A percentile compares a stretch with the other conserved stretches of the same genome.
Evolutionary conservation across 192 early-diverging fungal species (phyloP).

Genomic region (Gamsiella multidivaricata): DNA sequence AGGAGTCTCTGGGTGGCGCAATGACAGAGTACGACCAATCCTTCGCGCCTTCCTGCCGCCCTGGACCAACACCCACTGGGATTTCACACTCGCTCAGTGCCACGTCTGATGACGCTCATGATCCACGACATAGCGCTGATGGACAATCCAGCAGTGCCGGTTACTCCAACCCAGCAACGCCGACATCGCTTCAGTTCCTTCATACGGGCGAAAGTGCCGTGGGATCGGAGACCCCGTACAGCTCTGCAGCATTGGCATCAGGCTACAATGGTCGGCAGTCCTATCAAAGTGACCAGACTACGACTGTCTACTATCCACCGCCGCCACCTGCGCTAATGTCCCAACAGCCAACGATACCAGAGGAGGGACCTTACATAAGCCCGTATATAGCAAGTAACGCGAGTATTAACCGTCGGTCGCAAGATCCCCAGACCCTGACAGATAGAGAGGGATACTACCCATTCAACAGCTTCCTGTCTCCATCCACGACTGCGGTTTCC

Average conservation of each 20-base stretch:
- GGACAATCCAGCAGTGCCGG: background rate
- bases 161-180: conserved; percentile 13
- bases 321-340: background rate
- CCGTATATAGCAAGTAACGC: background rate
- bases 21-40: no score
- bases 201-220: background rate
- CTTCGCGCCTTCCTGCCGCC: no score
- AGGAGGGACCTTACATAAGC: background rate
- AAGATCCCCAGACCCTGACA: conserved; percentile 12
- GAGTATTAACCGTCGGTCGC: background rate
- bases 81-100: no score
- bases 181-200: conserved; percentile 27
- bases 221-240: background rate
- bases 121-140: conserved; percentile 3
- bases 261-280: conserved; percentile 10
- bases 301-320: conserved; percentile 20
- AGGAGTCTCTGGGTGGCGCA: no score
- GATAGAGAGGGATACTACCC: background rate
- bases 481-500: background rate
- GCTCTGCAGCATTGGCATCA: background rate
- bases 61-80: no score
- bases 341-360: background rate
- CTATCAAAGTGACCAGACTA: conserved; percentile 10
- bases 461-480: background rate
- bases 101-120: no score